These are phyloP conservation scores for Coffea canephora DNA, from an alignment of 257 asterid genomes.

Conservation along the genomic window DNA sequence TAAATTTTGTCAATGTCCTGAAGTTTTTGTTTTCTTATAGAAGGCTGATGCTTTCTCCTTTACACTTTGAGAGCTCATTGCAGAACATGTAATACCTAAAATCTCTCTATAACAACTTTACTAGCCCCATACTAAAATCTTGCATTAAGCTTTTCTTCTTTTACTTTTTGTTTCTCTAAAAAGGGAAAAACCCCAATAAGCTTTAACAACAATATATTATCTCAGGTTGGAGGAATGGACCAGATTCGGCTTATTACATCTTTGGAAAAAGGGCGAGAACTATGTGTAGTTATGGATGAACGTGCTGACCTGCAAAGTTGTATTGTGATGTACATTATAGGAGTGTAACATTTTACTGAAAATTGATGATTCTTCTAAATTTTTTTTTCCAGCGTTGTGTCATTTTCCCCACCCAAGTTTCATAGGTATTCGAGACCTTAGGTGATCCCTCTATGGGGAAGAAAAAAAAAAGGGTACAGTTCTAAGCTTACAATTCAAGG, in stretches of 20 bases:
- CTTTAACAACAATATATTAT: background rate
- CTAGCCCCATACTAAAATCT: background rate
- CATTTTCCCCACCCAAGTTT: no score
- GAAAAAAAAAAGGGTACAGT: slow-evolving; percentile 5
- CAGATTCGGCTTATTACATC: slow-evolving; percentile 2
- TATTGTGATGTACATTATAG: slow-evolving; percentile 18
- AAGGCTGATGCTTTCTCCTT: background rate
- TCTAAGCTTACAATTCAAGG: slow-evolving; percentile 1
- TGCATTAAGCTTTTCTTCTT: background rate
- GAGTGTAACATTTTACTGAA: slow-evolving; percentile 18
- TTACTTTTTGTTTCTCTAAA: background rate
- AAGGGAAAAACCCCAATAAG: background rate
- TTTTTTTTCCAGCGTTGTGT: background rate
- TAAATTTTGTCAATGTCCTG: background rate
- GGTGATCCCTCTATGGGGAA: slow-evolving; percentile 9
- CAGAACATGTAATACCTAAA: background rate
- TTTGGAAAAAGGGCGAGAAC: slow-evolving; percentile 4
- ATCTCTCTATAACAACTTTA: background rate
- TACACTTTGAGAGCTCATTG: background rate
- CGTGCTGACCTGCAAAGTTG: slow-evolving; percentile 9
- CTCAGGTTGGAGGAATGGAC: slow-evolving; percentile 19
- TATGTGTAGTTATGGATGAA: slow-evolving; percentile 13
- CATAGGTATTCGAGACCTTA: background rate
- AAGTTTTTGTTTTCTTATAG: background rate
- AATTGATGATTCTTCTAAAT: slow-evolving; percentile 9